Evolutionary conservation across 345 rosid genomes (phyloP).

Genomic region (Euphorbia tirucalli): DNA sequence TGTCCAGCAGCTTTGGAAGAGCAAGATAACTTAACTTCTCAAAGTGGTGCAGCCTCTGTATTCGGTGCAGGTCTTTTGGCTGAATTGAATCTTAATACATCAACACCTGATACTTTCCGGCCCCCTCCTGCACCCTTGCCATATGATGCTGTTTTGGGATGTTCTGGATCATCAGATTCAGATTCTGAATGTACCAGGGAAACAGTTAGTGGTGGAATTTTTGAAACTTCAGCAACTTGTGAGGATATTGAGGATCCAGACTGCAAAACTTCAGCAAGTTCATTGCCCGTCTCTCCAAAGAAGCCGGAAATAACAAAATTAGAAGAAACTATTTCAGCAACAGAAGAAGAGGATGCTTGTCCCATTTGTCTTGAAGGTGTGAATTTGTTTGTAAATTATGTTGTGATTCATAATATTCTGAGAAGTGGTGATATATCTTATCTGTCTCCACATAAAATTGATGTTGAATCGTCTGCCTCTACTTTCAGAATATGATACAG

Average conservation of each 20-base stretch:
- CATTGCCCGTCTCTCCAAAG: conserved; percentile 44
- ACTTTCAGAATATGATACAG: conserved; percentile 25
- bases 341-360: conserved; percentile 32
- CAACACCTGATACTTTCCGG: conserved; percentile 32
- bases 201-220: conserved; percentile 25
- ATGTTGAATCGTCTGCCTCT: not conserved
- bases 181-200: too few relatives aligned
- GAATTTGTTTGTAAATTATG: not conserved
- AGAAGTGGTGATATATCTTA: not conserved
- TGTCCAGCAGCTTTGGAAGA: conserved; percentile 30
- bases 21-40: conserved; percentile 21
- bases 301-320: conserved; percentile 45
- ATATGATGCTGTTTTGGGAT: conserved; percentile 25
- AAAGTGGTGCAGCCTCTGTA: too few relatives aligned
- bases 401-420: not conserved
- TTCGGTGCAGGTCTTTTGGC: conserved; percentile 47
- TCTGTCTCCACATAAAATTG: not conserved
- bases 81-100: conserved; percentile 45
- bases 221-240: conserved; percentile 22
- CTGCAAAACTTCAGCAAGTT: conserved; percentile 44
- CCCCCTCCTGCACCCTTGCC: conserved; percentile 36
- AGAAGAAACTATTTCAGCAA: conserved; percentile 25
- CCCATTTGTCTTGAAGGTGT: conserved; percentile 36
- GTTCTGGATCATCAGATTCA: conserved; percentile 24
- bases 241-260: conserved; percentile 42